phyloP scores from a whole-genome alignment of 2,329 filamentous ascomycete species.

The Penicillium decumbens region DNA sequence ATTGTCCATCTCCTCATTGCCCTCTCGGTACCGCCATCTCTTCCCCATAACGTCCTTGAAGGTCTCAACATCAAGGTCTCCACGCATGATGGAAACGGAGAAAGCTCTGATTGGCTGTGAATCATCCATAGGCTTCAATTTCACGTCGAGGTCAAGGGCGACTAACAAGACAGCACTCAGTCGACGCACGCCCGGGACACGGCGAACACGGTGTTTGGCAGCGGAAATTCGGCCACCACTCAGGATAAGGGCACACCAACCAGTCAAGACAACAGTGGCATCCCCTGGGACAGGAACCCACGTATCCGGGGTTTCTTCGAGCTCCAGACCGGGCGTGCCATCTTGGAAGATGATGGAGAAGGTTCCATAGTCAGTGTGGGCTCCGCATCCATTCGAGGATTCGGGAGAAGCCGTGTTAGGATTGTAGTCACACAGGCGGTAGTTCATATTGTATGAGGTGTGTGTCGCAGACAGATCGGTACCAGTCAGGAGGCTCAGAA shows the following conservation, averaged over 20 bases:
- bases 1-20: conserved; percentile 6
- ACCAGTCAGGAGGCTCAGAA: conserved; percentile 3
- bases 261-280: conserved; percentile 4
- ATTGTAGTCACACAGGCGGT: conserved; percentile 5
- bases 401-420: neutral
- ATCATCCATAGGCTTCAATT: neutral
- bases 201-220: conserved; percentile 3
- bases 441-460: neutral
- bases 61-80: neutral
- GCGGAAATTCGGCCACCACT: conserved; percentile 3
- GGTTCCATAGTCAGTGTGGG: conserved; percentile 6
- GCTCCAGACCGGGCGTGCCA: conserved; percentile 4
- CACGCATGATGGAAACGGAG: neutral
- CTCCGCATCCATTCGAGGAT: conserved; percentile 2
- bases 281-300: neutral
- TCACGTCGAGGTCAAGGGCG: neutral
- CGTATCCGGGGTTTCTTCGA: neutral
- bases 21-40: conserved; percentile 5
- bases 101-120: neutral
- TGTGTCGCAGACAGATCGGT: conserved; percentile 2
- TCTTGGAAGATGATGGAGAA: conserved; percentile 8
- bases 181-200: conserved; percentile 3
- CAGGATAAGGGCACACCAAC: conserved; percentile 4
- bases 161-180: conserved; percentile 6
- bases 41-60: conserved; percentile 8